Conservation (phyloP, 768 basidiomycete genomes). For the Mrakia blollopis region DNA sequence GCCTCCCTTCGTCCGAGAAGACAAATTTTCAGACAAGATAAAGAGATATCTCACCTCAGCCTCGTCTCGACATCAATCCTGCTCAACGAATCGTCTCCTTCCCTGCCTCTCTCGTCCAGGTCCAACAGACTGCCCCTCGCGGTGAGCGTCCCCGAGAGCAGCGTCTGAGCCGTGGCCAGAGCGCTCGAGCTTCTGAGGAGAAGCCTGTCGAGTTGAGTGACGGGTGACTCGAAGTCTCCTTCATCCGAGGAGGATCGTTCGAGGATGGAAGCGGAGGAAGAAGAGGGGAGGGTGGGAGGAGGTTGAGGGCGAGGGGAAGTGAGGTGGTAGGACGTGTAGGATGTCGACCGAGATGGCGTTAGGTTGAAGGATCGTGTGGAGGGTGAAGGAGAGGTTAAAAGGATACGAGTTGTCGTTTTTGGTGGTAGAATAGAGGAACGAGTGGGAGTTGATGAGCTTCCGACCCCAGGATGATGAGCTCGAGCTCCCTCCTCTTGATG, state of each 20-base stretch:
- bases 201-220: constrained; percentile 1
- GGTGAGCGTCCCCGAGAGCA: neutral
- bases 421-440: neutral
- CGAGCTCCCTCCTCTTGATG: neutral
- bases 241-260: neutral
- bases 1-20: neutral
- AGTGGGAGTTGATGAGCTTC: neutral
- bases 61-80: constrained; percentile 1
- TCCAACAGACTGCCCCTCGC: neutral
- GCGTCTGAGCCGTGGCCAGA: neutral
- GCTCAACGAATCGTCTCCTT: neutral
- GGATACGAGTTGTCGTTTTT: neutral
- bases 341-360: neutral
- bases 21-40: no score
- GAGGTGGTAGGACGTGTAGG: constrained; percentile 5
- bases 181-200: neutral
- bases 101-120: constrained; percentile 5
- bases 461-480: neutral
- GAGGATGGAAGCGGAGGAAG: neutral
- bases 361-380: neutral
- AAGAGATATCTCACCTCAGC: neutral
- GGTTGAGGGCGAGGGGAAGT: neutral
- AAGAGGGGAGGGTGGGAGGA: neutral
- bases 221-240: neutral
- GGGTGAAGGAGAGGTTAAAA: neutral